These are phyloP conservation scores for Lanmaoa pseudosensibilis DNA, from an alignment of 768 basidiomycete genomes.

Conservation along the genomic window DNA sequence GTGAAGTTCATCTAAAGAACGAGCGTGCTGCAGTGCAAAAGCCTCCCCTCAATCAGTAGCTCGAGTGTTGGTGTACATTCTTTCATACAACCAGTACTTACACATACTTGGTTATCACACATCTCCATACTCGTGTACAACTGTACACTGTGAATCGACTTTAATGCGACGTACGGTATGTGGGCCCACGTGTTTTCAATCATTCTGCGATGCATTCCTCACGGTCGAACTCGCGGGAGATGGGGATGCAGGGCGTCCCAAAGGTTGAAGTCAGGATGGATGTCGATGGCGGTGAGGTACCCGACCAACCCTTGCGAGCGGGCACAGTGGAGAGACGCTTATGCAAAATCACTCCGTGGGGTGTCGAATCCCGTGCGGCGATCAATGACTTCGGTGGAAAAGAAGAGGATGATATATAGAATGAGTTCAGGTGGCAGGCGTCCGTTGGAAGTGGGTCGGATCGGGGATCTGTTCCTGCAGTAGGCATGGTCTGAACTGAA, in stretches of 20 bases:
- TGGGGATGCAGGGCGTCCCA: neutral
- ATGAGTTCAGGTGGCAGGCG: neutral
- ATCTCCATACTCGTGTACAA: too few species aligned
- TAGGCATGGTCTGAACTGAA: neutral
- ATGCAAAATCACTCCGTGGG: neutral
- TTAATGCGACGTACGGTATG: too few species aligned
- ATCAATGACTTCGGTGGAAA: neutral
- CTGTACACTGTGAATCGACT: too few species aligned
- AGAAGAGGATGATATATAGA: too few species aligned
- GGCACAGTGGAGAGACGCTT: neutral
- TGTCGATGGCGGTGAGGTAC: neutral
- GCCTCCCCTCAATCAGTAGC: too few species aligned
- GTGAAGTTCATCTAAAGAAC: too few species aligned
- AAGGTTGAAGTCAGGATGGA: neutral
- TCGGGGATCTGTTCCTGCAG: neutral
- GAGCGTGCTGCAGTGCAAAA: too few species aligned
- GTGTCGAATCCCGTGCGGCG: too few species aligned
- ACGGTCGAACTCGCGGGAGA: neutral
- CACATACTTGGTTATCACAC: too few species aligned
- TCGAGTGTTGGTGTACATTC: too few species aligned
- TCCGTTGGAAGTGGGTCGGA: neutral
- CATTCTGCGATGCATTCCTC: neutral
- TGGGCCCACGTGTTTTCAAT: neutral
- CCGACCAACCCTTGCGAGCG: neutral
- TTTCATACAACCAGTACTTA: too few species aligned